A percentile compares a stretch with the other conserved stretches of the same genome.
phyloP scores from a whole-genome alignment of 192 early-diverging fungal genomes.

The Gryganskiella cystojenkinii region DNA sequence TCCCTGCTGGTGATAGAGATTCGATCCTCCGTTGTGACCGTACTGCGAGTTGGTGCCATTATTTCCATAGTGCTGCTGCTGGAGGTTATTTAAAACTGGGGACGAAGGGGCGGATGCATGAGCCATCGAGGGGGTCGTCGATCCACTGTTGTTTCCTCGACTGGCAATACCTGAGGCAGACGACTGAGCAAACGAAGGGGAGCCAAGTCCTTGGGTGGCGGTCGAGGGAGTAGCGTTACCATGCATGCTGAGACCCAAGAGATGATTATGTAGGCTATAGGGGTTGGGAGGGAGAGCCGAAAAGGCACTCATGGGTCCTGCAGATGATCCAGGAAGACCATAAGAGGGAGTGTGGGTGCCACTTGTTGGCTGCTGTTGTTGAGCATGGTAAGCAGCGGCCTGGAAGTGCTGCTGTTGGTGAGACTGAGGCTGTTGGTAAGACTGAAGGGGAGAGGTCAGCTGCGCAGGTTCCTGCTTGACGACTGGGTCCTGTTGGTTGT shows the following conservation, averaged over 20 bases:
- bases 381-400: conserved; percentile 4
- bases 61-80: conserved; percentile 21
- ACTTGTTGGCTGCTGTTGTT: conserved; percentile 11
- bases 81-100: conserved; percentile 24
- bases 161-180: conserved; percentile 10
- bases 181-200: conserved; percentile 13
- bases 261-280: conserved; percentile 39
- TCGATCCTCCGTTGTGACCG: conserved; percentile 11
- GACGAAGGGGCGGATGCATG: conserved; percentile 42
- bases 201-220: conserved; percentile 5
- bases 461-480: conserved; percentile 27
- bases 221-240: conserved; percentile 14
- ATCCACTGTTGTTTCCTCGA: conserved; percentile 33
- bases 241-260: conserved; percentile 44
- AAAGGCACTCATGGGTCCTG: conserved; percentile 23
- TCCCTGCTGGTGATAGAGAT: conserved; percentile 28
- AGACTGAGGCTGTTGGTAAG: conserved; percentile 7
- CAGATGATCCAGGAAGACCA: conserved; percentile 18
- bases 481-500: conserved; percentile 10
- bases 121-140: conserved; percentile 39
- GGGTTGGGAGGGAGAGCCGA: conserved; percentile 30
- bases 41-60: conserved; percentile 34
- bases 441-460: conserved; percentile 11
- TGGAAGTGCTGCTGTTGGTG: conserved; percentile 15
- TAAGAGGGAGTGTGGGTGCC: conserved; percentile 16